Evolutionary conservation across 768 basidiomycete genomes (phyloP), one percentile per base, ranked within the genome.

Genomic region (Lactarius quietus): DNA sequence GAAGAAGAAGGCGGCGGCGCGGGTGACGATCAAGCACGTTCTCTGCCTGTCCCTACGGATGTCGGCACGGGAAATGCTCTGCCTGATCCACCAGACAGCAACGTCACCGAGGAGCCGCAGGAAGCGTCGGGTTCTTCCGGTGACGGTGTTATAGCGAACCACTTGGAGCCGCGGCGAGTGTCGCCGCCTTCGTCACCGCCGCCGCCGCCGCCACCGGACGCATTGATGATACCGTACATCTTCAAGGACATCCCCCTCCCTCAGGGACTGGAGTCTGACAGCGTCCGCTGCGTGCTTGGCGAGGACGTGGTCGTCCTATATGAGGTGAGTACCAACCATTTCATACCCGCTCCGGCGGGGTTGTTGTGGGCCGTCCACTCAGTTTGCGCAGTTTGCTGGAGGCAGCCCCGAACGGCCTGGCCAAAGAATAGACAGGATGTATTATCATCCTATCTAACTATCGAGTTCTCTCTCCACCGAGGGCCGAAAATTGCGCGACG

Each of bases 271-370:
- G 8, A 6, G 18, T 20, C 43, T 6, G 56, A 28, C 14, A 17
- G 23, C n/a, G 7, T 52, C 56, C 54, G 23, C n/a, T 58, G 36
- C 62, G 20, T 57, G 26, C 33, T 63, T 20, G 45, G 62, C 1
- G 62, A 63, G 55, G 62, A 63, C 48, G 62, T 57, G 18, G 62
- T 63, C 8, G 36, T 58, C 28, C 26, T 57, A 3, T 31, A 58
- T 15, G 36, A 63, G 62, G 62, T 63, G 45, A 35, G 62, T 39
- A 35, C 18, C 54, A 20, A n/a, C 23, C 31, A 29, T 33, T 14
- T 35, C 33, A 26, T 48, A 48, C n/a, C n/a, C 43, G 20, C 43
- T n/a, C 43, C 9, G n/a, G 2, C 20, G 43, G 43, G 43, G n/a
- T 4, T 18, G 31, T 54, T 54, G 53, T 33, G 53, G n/a, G 29